These are phyloP conservation scores for Cryptococcus sp. DNA, from an alignment of 1,284 basidiomycete genomes.

Conservation along the genomic window DNA sequence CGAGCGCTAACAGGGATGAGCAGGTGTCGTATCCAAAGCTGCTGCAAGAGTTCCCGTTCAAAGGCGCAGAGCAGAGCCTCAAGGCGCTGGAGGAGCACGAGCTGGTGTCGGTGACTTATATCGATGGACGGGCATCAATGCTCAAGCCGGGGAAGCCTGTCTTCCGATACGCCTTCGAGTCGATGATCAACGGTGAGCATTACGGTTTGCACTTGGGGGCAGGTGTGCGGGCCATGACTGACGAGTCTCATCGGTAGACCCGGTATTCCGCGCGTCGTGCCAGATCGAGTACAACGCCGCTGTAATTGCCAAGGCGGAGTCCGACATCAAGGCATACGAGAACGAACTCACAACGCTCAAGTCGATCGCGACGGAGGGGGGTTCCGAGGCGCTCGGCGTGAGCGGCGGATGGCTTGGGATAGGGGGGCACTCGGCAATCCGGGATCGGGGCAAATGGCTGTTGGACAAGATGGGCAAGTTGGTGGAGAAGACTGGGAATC, in stretches of 20 bases:
- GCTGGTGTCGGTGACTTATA: conserved; percentile 72
- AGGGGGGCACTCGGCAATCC: conserved; percentile 58
- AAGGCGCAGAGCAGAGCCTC: conserved; percentile 77
- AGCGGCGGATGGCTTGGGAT: conserved; percentile 22
- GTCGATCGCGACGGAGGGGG: conserved; percentile 54
- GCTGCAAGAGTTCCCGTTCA: conserved; percentile 83
- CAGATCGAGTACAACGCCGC: conserved; percentile 76
- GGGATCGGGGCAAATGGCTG: conserved; percentile 64
- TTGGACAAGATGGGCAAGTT: conserved; percentile 69
- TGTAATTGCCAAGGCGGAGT: conserved; percentile 64
- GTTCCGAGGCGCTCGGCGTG: conserved; percentile 38
- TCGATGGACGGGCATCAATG: conserved; percentile 74
- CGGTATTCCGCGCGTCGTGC: conserved; percentile 74
- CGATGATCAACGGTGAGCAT: conserved; percentile 67
- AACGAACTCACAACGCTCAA: conserved; percentile 67
- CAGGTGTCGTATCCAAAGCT: conserved; percentile 79
- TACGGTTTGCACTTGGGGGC: not conserved
- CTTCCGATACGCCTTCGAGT: conserved; percentile 77
- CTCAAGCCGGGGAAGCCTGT: conserved; percentile 89
- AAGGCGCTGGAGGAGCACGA: conserved; percentile 87
- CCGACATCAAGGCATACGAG: conserved; percentile 67
- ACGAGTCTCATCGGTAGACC: conserved; percentile 54
- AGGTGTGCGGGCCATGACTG: not conserved
- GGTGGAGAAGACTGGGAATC: conserved; percentile 61
- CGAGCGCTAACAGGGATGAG: not conserved